Evolutionary conservation across 192 early-diverging fungal species (phyloP), one percentile per base, ranked within the genome.

Genomic region (Linnemannia elongata): DNA sequence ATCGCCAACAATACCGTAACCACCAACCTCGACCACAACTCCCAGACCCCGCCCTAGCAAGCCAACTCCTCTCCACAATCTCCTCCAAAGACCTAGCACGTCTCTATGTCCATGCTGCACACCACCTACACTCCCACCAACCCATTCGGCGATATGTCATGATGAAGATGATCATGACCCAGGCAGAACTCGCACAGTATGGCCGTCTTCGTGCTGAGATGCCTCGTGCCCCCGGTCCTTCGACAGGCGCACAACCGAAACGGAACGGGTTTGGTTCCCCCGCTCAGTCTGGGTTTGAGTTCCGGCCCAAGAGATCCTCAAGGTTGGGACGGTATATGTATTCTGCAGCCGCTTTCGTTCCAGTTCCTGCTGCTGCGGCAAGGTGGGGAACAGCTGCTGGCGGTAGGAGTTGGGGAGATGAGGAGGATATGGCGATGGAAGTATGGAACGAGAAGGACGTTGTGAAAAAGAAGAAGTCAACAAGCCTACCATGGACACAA

Each of bases 151-250:
- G 71, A 41, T 87, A 87, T 12, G 84, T 87, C 5, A 27, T 87
- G 30, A 87, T 87, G 84, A 87, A 87, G 49, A 80, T 81, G 84
- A 76, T 87, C 20, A 87, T 87, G 84, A 87, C 84, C 1, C 84
- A 87, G 44, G 84, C 84, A 0, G 84, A 87, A 54, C 33, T 87
- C 17, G 41, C 52, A 10, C 84, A 87, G 36, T 87, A 81, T 35
- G 84, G 84, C 18, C 69, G 84, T 3, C 47, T 87, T 1, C 79
- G 84, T 2, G 84, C 84, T 27, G 84, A 87, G 27, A 87, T 87
- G 84, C 84, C 84, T 24, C 49, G 84, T 3, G 76, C 84, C 1
- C 84, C 84, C 0, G 84, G 84, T 0, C 84, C 85, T 2, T 81
- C 85, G 1, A 87, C 85, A 6, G 85, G 85, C 6, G 70, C 85